Percentiles rank a stretch among this genome's conserved stretches.
phyloP scores from a whole-genome alignment of 768 basidiomycete genomes.

The Suillus fuscotomentosus region DNA sequence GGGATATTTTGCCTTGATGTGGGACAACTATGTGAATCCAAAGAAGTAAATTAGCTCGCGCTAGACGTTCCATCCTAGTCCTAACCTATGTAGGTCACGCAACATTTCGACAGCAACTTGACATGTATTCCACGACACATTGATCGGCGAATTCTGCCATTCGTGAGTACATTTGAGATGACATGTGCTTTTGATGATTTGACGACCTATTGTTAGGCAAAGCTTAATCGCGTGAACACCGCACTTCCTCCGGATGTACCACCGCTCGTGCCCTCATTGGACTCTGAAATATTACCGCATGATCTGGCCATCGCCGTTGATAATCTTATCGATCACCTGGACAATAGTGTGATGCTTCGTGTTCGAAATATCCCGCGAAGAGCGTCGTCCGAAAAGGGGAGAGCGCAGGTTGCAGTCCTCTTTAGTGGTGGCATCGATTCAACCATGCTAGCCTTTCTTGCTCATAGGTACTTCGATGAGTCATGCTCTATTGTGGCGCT shows the following conservation, averaged over 20 bases:
- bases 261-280: slow-evolving; percentile 33
- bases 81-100: slow-evolving; percentile 18
- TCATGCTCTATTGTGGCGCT: background rate
- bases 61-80: slow-evolving; percentile 1
- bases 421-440: slow-evolving; percentile 98
- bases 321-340: slow-evolving; percentile 52
- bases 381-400: slow-evolving; percentile 32
- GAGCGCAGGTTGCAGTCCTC: slow-evolving; percentile 73
- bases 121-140: slow-evolving; percentile 20
- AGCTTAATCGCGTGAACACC: slow-evolving; percentile 44
- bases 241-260: slow-evolving; percentile 43
- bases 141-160: slow-evolving; percentile 13
- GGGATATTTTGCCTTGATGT: slow-evolving; percentile 57
- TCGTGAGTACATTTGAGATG: slow-evolving; percentile 18
- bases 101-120: slow-evolving; percentile 19
- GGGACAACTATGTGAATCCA: slow-evolving; percentile 15
- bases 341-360: slow-evolving; percentile 63
- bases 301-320: slow-evolving; percentile 45
- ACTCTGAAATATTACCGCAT: slow-evolving; percentile 37
- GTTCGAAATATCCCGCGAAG: slow-evolving; percentile 66
- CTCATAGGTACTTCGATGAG: slow-evolving; percentile 54
- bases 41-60: slow-evolving; percentile 24
- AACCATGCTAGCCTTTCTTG: slow-evolving; percentile 76
- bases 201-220: slow-evolving; percentile 35
- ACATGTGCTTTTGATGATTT: background rate